Evolutionary conservation across 2,329 filamentous ascomycete species (phyloP).

Genomic region (Microsporum audouinii): DNA sequence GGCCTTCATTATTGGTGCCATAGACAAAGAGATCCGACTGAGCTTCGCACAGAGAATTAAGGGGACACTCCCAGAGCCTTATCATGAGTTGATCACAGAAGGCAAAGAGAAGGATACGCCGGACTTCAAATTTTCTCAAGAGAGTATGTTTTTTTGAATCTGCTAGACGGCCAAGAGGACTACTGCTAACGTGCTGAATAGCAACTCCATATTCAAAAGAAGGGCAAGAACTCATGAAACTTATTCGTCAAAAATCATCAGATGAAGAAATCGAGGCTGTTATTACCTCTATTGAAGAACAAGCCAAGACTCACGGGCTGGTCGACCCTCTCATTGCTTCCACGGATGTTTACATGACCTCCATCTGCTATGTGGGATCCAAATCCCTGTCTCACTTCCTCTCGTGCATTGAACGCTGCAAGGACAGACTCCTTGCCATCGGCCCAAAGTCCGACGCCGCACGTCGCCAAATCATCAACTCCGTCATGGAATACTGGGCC

Average conservation of each 20-base stretch:
- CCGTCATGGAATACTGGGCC: slow-evolving; percentile 85
- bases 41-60: slow-evolving; percentile 95
- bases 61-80: slow-evolving; percentile 76
- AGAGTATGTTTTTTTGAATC: slow-evolving; percentile 44
- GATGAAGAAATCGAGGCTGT: slow-evolving; percentile 78
- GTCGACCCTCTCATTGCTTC: slow-evolving; percentile 69
- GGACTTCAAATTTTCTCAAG: slow-evolving; percentile 77
- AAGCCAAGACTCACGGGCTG: slow-evolving; percentile 57
- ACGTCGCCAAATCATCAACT: slow-evolving; percentile 75
- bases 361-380: slow-evolving; percentile 83
- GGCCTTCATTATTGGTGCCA: slow-evolving; percentile 77
- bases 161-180: slow-evolving; percentile 1
- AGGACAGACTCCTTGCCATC: slow-evolving; percentile 72
- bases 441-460: slow-evolving; percentile 64
- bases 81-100: slow-evolving; percentile 66
- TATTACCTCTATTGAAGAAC: slow-evolving; percentile 69
- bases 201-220: slow-evolving; percentile 71
- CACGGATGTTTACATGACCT: slow-evolving; percentile 86
- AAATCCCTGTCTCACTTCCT: slow-evolving; percentile 95
- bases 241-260: slow-evolving; percentile 72
- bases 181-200: slow-evolving; percentile 25
- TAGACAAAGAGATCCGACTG: slow-evolving; percentile 93
- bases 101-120: slow-evolving; percentile 94
- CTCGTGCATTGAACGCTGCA: slow-evolving; percentile 89
- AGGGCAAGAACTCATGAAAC: slow-evolving; percentile 66